Evolutionary conservation across 148 eudicot species (phyloP).

Genomic region (Fagopyrum homotropicum): DNA sequence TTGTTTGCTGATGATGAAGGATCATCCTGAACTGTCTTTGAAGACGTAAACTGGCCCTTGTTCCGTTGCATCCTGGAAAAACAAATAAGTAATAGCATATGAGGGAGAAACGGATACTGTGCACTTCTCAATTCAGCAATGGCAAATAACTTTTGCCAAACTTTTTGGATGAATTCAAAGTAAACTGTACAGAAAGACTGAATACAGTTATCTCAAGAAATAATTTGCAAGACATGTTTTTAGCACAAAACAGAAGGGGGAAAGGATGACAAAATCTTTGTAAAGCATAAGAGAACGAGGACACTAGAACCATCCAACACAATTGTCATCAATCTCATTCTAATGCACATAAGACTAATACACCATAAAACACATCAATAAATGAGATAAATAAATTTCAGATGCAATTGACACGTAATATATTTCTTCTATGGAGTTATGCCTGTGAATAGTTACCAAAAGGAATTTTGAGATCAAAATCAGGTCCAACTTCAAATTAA

Average conservation of each 20-base stretch:
- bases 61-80: slow-evolving; percentile 68
- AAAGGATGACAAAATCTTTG: not conserved
- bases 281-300: not conserved
- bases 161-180: not conserved
- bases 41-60: slow-evolving; percentile 76
- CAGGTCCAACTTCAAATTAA: no score
- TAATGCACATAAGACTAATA: not conserved
- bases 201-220: not conserved
- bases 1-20: slow-evolving; percentile 49
- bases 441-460: not conserved
- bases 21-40: slow-evolving; percentile 54
- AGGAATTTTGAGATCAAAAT: not conserved
- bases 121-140: not conserved
- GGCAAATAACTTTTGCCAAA: not conserved
- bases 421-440: not conserved
- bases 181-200: not conserved
- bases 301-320: not conserved
- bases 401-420: not conserved
- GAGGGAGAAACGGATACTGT: not conserved
- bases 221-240: not conserved
- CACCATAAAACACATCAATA: not conserved
- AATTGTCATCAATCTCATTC: not conserved
- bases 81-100: not conserved
- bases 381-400: not conserved
- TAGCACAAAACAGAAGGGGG: not conserved